Percentiles rank a stretch among this genome's conserved stretches.
Evolutionary conservation across 371 early-diverging fungal genomes (phyloP).

Genomic region (Haplosporangium sp.): DNA sequence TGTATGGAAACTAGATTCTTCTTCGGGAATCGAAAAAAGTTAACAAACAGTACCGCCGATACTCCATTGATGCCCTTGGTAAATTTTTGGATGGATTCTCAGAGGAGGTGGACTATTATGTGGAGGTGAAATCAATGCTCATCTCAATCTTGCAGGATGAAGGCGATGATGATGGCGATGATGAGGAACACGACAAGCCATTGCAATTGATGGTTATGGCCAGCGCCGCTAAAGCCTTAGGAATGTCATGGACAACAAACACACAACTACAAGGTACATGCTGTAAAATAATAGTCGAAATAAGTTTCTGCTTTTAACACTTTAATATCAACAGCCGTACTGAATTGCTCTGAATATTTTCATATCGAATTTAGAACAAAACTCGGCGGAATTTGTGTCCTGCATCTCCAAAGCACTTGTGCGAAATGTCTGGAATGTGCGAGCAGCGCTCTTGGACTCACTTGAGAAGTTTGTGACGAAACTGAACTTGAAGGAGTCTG

Average conservation of each 20-base stretch:
- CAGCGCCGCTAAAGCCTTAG: constrained; percentile 76
- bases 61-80: constrained; percentile 75
- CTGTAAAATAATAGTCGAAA: too few species aligned
- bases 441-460: constrained; percentile 70
- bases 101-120: constrained; percentile 65
- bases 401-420: constrained; percentile 57
- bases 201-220: constrained; percentile 76
- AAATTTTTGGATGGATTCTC: constrained; percentile 68
- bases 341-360: not conserved
- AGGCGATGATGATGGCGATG: constrained; percentile 71
- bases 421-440: constrained; percentile 82
- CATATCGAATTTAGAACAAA: constrained; percentile 10
- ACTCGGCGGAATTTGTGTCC: constrained; percentile 56
- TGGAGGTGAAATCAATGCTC: constrained; percentile 68
- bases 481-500: constrained; percentile 2
- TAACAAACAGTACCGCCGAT: constrained; percentile 75
- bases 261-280: constrained; percentile 62
- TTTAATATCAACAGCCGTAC: not conserved
- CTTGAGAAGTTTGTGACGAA: constrained; percentile 63
- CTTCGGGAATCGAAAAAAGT: constrained; percentile 80
- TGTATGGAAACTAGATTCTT: constrained; percentile 57
- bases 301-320: too few species aligned
- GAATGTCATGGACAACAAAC: constrained; percentile 64
- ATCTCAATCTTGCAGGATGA: constrained; percentile 61
- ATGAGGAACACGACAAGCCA: constrained; percentile 77